Evolutionary conservation across 192 early-diverging fungal genomes (phyloP).

Genomic region (Rhizophagus prolifer): DNA sequence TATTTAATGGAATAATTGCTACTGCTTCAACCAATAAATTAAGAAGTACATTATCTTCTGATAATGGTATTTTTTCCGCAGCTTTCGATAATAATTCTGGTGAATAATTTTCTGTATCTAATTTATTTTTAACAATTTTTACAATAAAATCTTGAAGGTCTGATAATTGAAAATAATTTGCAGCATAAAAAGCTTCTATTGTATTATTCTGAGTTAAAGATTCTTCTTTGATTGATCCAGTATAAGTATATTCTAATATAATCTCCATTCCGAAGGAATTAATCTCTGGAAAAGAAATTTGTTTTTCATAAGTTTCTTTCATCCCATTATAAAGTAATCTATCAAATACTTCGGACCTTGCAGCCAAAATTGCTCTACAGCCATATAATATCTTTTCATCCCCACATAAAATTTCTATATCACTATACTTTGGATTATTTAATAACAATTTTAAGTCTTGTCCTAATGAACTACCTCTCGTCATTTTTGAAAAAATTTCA

Average conservation of each 20-base stretch:
- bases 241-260: conserved; percentile 16
- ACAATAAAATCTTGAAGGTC: conserved; percentile 15
- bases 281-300: conserved; percentile 19
- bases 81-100: not conserved
- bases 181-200: conserved; percentile 9
- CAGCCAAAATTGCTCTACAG: conserved; percentile 2
- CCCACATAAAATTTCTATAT: conserved; percentile 8
- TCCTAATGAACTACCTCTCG: not conserved
- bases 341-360: conserved; percentile 18
- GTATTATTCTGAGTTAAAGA: conserved; percentile 13
- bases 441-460: not conserved
- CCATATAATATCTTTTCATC: not conserved
- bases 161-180: conserved; percentile 20
- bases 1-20: not conserved
- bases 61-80: not conserved
- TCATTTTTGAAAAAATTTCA: not conserved
- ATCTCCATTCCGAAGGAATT: conserved; percentile 9
- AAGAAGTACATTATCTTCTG: not conserved
- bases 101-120: not conserved
- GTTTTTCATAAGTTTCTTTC: not conserved
- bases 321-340: conserved; percentile 11
- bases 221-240: not conserved
- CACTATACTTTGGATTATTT: conserved; percentile 14
- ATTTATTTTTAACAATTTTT: not conserved
- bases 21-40: not conserved